Evolutionary conservation across 257 asterid species (phyloP).

Genomic region (Parsonsia alboflavescens): DNA sequence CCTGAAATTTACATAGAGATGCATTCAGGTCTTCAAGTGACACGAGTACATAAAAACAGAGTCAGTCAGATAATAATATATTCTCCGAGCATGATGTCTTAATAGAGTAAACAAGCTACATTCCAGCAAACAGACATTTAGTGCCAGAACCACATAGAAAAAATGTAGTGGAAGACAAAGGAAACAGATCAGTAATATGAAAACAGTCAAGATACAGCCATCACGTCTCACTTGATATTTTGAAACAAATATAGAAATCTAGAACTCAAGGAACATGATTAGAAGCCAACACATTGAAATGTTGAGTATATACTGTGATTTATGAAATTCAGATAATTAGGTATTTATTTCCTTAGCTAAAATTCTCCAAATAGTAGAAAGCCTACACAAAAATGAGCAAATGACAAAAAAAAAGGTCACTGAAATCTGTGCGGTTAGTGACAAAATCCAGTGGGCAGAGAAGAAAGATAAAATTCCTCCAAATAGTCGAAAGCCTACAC

Average conservation of each 20-base stretch:
- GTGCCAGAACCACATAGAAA: background rate
- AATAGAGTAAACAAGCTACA: background rate
- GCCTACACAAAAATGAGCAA: background rate
- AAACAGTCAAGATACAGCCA: background rate
- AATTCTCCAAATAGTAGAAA: background rate
- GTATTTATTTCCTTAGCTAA: background rate
- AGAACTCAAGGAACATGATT: background rate
- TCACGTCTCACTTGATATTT: background rate
- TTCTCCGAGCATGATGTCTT: background rate
- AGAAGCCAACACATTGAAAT: background rate
- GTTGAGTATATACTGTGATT: background rate
- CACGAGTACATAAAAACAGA: background rate
- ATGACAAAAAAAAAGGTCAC: background rate
- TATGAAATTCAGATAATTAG: background rate
- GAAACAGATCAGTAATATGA: background rate
- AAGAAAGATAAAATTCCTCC: too few relatives aligned
- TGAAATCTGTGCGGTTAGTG: too few relatives aligned
- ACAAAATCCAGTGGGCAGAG: background rate
- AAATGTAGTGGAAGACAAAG: background rate
- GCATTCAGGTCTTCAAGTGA: background rate
- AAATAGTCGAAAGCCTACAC: background rate
- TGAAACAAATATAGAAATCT: background rate
- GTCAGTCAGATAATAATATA: background rate
- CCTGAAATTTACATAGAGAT: constrained; percentile 19
- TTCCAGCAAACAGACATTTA: background rate